Conservation (phyloP, 139 green algal genomes). For the Raphidocelis subcapitata region DNA sequence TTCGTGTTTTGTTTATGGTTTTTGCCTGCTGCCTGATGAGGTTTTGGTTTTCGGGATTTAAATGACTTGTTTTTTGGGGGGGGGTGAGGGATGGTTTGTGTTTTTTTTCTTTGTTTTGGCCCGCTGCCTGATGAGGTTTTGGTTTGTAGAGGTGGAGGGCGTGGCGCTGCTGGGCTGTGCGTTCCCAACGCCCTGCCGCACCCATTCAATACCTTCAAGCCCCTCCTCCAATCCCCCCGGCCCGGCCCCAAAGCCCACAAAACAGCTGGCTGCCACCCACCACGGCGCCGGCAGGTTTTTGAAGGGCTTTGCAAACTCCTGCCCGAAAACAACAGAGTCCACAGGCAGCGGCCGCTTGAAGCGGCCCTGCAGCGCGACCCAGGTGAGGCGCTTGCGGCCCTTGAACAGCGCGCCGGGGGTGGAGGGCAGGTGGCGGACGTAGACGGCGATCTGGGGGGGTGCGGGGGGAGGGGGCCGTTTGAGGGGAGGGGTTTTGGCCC, state of each 20-base stretch:
- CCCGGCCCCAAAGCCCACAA: too few species aligned
- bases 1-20: neutral
- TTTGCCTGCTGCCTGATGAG: neutral
- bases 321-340: conserved; percentile 49
- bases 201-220: too few species aligned
- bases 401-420: conserved; percentile 35
- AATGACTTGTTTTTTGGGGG: too few species aligned
- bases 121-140: too few species aligned
- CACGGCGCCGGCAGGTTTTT: neutral
- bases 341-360: conserved; percentile 50
- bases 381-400: conserved; percentile 35
- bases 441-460: conserved; percentile 19
- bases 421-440: conserved; percentile 33
- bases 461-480: too few species aligned
- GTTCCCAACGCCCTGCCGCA: too few species aligned
- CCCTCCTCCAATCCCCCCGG: too few species aligned
- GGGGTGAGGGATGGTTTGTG: neutral
- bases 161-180: too few species aligned
- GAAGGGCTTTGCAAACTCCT: conserved; percentile 43
- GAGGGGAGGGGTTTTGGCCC: too few species aligned
- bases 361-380: conserved; percentile 39
- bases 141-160: too few species aligned
- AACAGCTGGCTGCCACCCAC: conserved; percentile 56
- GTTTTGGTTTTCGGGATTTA: too few species aligned
- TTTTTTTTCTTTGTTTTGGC: neutral